phyloP scores from a whole-genome alignment of 2,329 filamentous ascomycete genomes.

The Camptophora hylomeconis region DNA sequence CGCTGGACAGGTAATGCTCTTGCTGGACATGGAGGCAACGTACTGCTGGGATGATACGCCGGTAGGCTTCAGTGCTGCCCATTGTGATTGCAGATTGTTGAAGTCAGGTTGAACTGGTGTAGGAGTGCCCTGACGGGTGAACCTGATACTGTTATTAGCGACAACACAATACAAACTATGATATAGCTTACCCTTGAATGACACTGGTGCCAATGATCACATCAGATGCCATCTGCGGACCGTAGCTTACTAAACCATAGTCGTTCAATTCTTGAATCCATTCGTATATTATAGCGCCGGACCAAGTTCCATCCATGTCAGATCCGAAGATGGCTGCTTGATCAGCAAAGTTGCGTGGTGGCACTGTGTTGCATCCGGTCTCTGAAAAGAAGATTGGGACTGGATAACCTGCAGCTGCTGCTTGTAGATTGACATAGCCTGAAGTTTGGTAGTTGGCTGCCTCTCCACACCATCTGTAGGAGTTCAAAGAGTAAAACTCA shows the following conservation, averaged over 20 bases:
- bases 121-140: conserved; percentile 57
- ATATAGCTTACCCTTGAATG: conserved; percentile 40
- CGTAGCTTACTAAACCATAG: conserved; percentile 72
- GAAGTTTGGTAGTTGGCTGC: conserved; percentile 42
- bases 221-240: conserved; percentile 40
- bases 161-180: background rate
- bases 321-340: conserved; percentile 64
- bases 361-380: conserved; percentile 59
- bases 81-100: conserved; percentile 60
- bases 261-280: conserved; percentile 78
- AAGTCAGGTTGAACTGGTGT: conserved; percentile 66
- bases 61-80: conserved; percentile 58
- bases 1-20: conserved; percentile 55
- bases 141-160: conserved; percentile 31
- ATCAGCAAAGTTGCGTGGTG: conserved; percentile 38
- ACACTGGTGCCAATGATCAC: conserved; percentile 39
- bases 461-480: conserved; percentile 65
- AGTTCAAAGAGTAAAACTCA: conserved; percentile 78
- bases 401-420: conserved; percentile 55
- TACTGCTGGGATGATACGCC: conserved; percentile 57
- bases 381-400: conserved; percentile 87
- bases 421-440: conserved; percentile 57
- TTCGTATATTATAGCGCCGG: conserved; percentile 74
- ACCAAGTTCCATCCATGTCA: conserved; percentile 58
- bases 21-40: conserved; percentile 45